Percentiles rank a stretch among this genome's conserved stretches.
phyloP scores from a whole-genome alignment of 208 protist species.

The Trypanosoma avium region DNA sequence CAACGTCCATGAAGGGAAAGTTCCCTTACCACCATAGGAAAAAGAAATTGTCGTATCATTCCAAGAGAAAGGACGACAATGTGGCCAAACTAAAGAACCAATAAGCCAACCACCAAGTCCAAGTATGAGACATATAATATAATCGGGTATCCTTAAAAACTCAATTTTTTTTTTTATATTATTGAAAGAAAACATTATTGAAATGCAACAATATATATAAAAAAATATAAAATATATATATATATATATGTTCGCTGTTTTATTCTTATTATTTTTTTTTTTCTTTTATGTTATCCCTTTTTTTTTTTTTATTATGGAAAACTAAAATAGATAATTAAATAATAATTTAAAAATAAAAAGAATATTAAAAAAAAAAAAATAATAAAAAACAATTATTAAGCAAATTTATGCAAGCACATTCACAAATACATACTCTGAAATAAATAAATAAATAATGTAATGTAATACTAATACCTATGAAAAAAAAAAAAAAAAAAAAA shows the following conservation, averaged over 20 bases:
- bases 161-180: not conserved
- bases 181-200: conserved; percentile 3
- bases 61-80: conserved; percentile 62
- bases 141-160: conserved; percentile 9
- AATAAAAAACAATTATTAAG: too few relatives aligned
- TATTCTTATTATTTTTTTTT: not conserved
- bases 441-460: too few relatives aligned
- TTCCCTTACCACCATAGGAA: conserved; percentile 26
- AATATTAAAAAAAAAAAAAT: not conserved
- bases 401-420: too few relatives aligned
- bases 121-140: conserved; percentile 9
- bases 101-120: not conserved
- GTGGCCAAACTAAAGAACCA: conserved; percentile 13
- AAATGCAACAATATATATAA: too few relatives aligned
- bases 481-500: not conserved
- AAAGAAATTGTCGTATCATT: conserved; percentile 38
- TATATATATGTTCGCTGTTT: too few relatives aligned
- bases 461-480: too few relatives aligned
- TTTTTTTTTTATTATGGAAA: not conserved
- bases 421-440: too few relatives aligned
- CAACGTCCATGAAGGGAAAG: conserved; percentile 60
- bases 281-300: not conserved
- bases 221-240: too few relatives aligned
- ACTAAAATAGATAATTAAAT: not conserved
- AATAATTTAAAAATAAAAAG: not conserved